Base-by-base conservation (phyloP, 1,284 basidiomycete genomes). In the Cutaneotrichosporon sp. region DNA sequence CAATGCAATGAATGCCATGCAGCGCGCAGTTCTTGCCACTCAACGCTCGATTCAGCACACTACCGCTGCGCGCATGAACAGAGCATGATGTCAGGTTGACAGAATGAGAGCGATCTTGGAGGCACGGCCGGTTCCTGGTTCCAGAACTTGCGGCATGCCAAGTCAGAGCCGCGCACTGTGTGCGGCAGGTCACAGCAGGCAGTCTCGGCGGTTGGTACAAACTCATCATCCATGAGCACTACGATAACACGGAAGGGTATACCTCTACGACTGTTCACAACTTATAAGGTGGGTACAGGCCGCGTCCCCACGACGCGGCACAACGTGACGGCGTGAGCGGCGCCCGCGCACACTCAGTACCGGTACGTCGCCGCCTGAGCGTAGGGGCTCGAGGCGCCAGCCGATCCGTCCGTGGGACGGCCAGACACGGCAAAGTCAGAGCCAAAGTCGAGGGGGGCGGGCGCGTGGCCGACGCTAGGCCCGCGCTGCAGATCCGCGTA, bases 401-500 rank as follows among this genome's bases (percentile, higher is more conserved):
- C 53, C n/a, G 46, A 34, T 20, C 70, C 72, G 22, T 70, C 74
- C 1, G 76, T 78, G 2, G 76, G 76, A 62, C 76, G 64, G 49
- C 74, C 74, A 20, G 71, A 36, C 7, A 66, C 25, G 14, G 51
- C 42, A 55, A 66, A 66, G 53, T 66, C 64, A 10, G 58, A 31
- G 42, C 58, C 56, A 42, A 42, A 42, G 31, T 42, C 45, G 24
- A 63, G 33, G 22, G 58, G 58, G 42, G 63, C 58, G 34, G 57
- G 57, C n/a, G 50, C 49, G 25, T 11, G n/a, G 27, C 31, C 45
- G 22, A 36, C 33, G 20, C 55, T 69, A 60, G 59, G 61, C 14
- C 76, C 74, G 45, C 75, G 65, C 58, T 76, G 75, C 36, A 77
- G 50, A 61, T 76, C 69, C 14, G 73, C 72, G 54, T 79, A 79